Conservation (phyloP, 257 asterid species). For the Jasminum sambac region DNA sequence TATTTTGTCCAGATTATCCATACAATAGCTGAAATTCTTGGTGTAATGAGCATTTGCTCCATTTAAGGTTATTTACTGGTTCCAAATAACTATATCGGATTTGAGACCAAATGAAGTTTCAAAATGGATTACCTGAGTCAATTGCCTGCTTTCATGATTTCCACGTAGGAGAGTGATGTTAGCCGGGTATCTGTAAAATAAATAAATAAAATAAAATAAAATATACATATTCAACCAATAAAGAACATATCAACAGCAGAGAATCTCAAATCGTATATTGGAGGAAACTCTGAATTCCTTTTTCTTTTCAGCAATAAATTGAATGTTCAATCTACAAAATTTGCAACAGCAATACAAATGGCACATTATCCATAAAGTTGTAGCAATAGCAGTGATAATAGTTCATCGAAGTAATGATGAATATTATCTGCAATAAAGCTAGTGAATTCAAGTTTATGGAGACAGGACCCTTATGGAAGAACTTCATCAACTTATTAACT, state of each 20-base stretch:
- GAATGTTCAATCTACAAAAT: not conserved
- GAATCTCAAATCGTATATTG: not conserved
- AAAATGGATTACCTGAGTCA: conserved; percentile 69
- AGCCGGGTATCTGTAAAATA: conserved; percentile 71
- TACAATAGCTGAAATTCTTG: not conserved
- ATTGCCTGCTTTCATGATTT: conserved; percentile 96
- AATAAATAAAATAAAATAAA: conserved; percentile 16
- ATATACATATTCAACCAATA: conserved; percentile 19
- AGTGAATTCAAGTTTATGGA: not conserved
- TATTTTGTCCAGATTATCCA: conserved; percentile 9
- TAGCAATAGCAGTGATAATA: not conserved
- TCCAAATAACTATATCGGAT: not conserved
- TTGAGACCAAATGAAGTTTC: not conserved
- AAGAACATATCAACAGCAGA: conserved; percentile 19
- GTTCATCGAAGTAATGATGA: not conserved
- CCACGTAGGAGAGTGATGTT: conserved; percentile 95
- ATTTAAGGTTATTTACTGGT: not conserved
- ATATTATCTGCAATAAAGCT: not conserved
- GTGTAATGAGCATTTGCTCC: conserved; percentile 3
- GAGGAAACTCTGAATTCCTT: not conserved
- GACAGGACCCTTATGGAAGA: not conserved
- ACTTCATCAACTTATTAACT: conserved; percentile 4
- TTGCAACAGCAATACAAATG: not conserved
- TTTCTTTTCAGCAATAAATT: not conserved
- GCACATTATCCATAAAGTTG: not conserved